Evolutionary conservation across 176 grass and related monocot genomes (phyloP).

Genomic region (Juncus inflexus): DNA sequence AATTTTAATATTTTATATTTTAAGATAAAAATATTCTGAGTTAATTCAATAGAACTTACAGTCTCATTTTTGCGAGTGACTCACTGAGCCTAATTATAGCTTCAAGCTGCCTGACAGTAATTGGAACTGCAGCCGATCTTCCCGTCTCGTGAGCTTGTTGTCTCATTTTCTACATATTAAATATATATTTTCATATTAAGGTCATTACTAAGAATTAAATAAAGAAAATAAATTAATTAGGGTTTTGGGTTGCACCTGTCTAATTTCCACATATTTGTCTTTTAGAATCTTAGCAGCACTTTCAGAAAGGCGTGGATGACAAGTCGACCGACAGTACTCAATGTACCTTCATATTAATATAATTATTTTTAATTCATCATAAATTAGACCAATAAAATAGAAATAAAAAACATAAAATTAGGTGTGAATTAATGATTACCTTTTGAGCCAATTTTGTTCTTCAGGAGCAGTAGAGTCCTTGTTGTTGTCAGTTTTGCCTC

Average conservation of each 20-base stretch:
- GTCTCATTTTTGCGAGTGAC: constrained; percentile 96
- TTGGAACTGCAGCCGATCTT: constrained; percentile 75
- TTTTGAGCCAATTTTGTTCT: constrained; percentile 96
- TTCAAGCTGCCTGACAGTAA: constrained; percentile 98
- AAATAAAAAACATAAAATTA: not conserved
- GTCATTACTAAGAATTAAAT: not conserved
- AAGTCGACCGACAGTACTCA: constrained; percentile 78
- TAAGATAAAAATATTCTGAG: not conserved
- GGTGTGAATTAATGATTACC: constrained; percentile 32
- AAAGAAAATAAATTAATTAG: not conserved
- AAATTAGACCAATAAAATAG: constrained; percentile 8
- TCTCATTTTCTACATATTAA: constrained; percentile 85
- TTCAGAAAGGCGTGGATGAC: constrained; percentile 77
- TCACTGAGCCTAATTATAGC: constrained; percentile 93
- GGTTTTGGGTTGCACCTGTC: constrained; percentile 47
- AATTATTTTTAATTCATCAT: not conserved
- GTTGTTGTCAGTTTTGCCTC: constrained; percentile 48
- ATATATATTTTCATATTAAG: not conserved
- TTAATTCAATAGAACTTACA: constrained; percentile 48
- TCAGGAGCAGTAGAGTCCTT: constrained; percentile 53
- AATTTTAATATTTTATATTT: not conserved
- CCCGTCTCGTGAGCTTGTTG: constrained; percentile 89
- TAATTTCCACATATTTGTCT: constrained; percentile 97
- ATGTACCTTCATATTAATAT: constrained; percentile 53
- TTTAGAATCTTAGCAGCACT: constrained; percentile 92